Percentiles rank a stretch among this genome's conserved stretches.
These are phyloP conservation scores for Acer yangbiense DNA, from an alignment of 345 rosid genomes.

Conservation along the genomic window DNA sequence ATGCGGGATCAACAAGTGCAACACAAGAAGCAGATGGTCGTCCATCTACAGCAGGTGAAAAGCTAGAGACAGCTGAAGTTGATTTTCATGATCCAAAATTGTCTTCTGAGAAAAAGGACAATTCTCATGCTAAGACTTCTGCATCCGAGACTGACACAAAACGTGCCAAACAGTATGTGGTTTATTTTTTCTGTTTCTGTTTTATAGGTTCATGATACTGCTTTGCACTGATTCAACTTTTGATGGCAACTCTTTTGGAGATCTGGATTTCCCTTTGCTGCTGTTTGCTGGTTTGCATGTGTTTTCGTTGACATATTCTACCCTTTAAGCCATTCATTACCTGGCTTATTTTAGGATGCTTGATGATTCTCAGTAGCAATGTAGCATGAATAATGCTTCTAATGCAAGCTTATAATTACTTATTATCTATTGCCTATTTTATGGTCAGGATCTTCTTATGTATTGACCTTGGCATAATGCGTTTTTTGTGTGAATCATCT, in stretches of 20 bases:
- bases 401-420: neutral
- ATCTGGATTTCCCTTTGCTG: neutral
- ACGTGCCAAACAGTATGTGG: slow-evolving; percentile 89
- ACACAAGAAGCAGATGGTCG: slow-evolving; percentile 54
- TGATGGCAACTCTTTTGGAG: neutral
- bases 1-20: slow-evolving; percentile 48
- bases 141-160: slow-evolving; percentile 67
- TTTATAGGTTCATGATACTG: neutral
- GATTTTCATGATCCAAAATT: slow-evolving; percentile 50
- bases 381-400: neutral
- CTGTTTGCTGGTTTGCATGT: neutral
- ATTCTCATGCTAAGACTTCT: slow-evolving; percentile 43
- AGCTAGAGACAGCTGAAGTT: slow-evolving; percentile 59
- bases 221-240: neutral
- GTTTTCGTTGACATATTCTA: neutral
- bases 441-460: neutral
- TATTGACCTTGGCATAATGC: neutral
- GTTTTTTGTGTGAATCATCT: neutral
- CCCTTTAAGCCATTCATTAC: neutral
- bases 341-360: neutral
- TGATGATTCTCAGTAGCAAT: neutral
- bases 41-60: slow-evolving; percentile 46
- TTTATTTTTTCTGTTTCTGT: slow-evolving; percentile 19
- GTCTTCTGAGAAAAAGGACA: slow-evolving; percentile 60
- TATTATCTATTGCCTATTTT: neutral